Evolutionary conservation across 805 yeast species (phyloP), one percentile per base, ranked within the genome.

Genomic region (Ogataea naganishii): DNA sequence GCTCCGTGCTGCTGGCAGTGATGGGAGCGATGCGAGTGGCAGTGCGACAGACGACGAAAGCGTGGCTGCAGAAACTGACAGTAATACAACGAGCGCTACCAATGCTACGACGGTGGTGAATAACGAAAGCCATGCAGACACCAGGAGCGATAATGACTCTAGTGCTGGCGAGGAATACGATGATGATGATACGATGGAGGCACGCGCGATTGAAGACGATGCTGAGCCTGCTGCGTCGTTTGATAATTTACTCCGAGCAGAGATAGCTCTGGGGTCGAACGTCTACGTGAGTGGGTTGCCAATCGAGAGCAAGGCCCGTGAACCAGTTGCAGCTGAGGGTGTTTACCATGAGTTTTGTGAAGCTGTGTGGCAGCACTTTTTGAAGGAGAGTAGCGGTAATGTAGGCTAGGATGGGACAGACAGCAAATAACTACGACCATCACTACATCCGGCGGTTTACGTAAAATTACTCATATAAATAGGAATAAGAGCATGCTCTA

Each of bases 131-230:
- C 23, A 9, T 11, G 33, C 20, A 13, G 24, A 20, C 12, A 29
- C 20, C 9, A 19, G 22, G 6, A 27, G 26, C 7, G 18, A 31
- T 10, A 32, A 31, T 16, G 32, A 24, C 9, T 18, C 20, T 5
- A 13, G 32, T 14, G 32, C 25, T 13, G 32, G 36, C 11, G 23
- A 19, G 5, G 35, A 28, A 5, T 34, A 26, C n/a, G 44, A 29
- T 3, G 33, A 29, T 13, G 40, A 37, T 11, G 40, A 39, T 23
- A 40, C 37, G 20, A 43, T 41, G 18, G 46, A 42, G 30, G 26
- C 39, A 7, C 27, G 33, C 7, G 51, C 50, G 5, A 40, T 46
- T 17, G 51, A 44, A 27, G 47, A 47, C 7, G 46, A 40, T 14
- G 47, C 46, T 5, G 33, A 21, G 20, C 24, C 39, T 14, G 23